Evolutionary conservation across 805 yeast species (phyloP).

Genomic region (Nakazawaea ernobii): DNA sequence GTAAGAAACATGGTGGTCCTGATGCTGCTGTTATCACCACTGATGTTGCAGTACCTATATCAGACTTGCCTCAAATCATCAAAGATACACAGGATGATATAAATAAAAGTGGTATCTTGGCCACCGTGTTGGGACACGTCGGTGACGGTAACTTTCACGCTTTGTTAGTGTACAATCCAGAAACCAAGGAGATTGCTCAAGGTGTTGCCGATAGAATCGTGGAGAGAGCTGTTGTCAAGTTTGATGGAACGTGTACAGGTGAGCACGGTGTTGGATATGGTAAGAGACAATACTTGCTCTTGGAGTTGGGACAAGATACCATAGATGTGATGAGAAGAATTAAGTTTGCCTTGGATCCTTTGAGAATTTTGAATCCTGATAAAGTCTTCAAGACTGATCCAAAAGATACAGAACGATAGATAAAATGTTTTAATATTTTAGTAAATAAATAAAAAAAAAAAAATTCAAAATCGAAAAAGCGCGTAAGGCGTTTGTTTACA

Average conservation of each 20-base stretch:
- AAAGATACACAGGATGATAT: constrained; percentile 50
- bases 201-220: constrained; percentile 25
- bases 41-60: constrained; percentile 68
- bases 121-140: constrained; percentile 59
- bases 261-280: constrained; percentile 76
- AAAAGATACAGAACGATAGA: constrained; percentile 7
- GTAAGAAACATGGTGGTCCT: constrained; percentile 38
- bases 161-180: constrained; percentile 41
- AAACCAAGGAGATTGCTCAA: constrained; percentile 31
- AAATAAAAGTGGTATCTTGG: constrained; percentile 34
- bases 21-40: constrained; percentile 56
- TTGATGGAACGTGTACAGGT: constrained; percentile 73
- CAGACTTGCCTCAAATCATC: constrained; percentile 48
- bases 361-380: constrained; percentile 61
- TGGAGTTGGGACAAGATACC: constrained; percentile 57
- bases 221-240: constrained; percentile 25
- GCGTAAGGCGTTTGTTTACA: not conserved
- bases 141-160: constrained; percentile 74
- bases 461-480: not conserved
- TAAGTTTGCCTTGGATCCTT: constrained; percentile 62
- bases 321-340: constrained; percentile 59
- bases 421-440: not conserved
- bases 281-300: constrained; percentile 45
- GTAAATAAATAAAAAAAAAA: not conserved
- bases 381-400: constrained; percentile 62